These are phyloP conservation scores for Pythium brachiatum DNA, from an alignment of 352 stramenopile species.

Conservation along the genomic window DNA sequence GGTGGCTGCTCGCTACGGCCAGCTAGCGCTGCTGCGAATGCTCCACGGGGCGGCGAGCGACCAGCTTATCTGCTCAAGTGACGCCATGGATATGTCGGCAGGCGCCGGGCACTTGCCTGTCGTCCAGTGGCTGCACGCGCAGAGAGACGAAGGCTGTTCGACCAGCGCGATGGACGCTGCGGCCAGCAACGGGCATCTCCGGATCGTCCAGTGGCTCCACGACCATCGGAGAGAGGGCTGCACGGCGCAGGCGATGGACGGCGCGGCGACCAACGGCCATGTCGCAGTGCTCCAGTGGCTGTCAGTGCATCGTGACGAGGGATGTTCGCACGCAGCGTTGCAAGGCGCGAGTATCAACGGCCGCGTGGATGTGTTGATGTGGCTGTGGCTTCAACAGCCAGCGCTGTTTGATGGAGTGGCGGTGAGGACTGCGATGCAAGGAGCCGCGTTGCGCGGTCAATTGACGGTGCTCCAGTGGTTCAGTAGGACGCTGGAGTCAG, in stretches of 20 bases:
- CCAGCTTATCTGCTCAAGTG: not conserved
- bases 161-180: constrained; percentile 17
- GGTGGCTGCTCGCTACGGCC: not conserved
- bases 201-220: constrained; percentile 19
- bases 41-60: not conserved
- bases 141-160: constrained; percentile 19
- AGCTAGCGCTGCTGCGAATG: not conserved
- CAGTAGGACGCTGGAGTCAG: not conserved
- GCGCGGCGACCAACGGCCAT: constrained; percentile 14
- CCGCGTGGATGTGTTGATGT: not conserved
- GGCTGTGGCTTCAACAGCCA: not conserved
- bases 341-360: too few species aligned
- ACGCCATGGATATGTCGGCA: constrained; percentile 19
- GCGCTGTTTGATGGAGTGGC: not conserved
- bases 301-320: not conserved
- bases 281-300: constrained; percentile 16
- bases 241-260: constrained; percentile 12
- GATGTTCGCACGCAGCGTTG: not conserved
- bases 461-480: not conserved
- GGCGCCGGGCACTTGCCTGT: constrained; percentile 11
- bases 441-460: not conserved
- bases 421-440: not conserved
- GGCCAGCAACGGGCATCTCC: constrained; percentile 7
- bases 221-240: constrained; percentile 16
- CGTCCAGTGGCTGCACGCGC: constrained; percentile 19